Percentiles rank a stretch among this genome's conserved stretches.
Evolutionary conservation across 768 basidiomycete species (phyloP).

Genomic region (Kwoniella shandongensis): DNA sequence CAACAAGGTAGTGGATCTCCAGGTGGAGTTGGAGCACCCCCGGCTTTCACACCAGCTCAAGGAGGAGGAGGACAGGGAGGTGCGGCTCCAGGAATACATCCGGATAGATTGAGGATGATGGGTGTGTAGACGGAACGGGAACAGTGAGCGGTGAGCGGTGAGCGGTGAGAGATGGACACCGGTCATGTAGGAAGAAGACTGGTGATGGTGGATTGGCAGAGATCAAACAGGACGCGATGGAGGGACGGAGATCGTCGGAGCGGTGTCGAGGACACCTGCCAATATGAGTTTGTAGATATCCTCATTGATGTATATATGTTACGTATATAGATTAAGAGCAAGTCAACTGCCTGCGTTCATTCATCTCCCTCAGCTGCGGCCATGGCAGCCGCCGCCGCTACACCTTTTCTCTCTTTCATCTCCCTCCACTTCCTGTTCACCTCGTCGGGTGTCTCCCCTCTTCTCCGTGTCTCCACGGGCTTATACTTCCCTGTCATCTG

Average conservation of each 20-base stretch:
- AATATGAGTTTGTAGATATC: no score
- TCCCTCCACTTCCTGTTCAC: conserved; percentile 76
- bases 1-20: background rate
- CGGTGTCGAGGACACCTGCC: no score
- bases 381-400: background rate
- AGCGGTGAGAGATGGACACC: background rate
- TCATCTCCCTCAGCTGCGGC: background rate
- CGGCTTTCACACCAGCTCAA: conserved; percentile 19
- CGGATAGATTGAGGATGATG: conserved; percentile 53
- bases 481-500: conserved; percentile 66
- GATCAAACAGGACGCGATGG: no score
- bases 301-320: no score
- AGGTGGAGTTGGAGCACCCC: conserved; percentile 9
- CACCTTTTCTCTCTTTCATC: conserved; percentile 48
- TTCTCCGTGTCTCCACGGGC: conserved; percentile 65
- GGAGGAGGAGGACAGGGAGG: conserved; percentile 2
- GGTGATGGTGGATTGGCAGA: no score
- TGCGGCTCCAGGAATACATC: conserved; percentile 45
- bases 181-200: no score
- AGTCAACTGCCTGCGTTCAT: no score
- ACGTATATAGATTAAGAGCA: no score
- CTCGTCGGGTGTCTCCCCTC: conserved; percentile 69
- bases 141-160: conserved; percentile 3
- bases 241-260: no score
- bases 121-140: conserved; percentile 25